Evolutionary conservation across 1,139 yeast genomes (phyloP).

Genomic region (Blastobotrys serpentis): DNA sequence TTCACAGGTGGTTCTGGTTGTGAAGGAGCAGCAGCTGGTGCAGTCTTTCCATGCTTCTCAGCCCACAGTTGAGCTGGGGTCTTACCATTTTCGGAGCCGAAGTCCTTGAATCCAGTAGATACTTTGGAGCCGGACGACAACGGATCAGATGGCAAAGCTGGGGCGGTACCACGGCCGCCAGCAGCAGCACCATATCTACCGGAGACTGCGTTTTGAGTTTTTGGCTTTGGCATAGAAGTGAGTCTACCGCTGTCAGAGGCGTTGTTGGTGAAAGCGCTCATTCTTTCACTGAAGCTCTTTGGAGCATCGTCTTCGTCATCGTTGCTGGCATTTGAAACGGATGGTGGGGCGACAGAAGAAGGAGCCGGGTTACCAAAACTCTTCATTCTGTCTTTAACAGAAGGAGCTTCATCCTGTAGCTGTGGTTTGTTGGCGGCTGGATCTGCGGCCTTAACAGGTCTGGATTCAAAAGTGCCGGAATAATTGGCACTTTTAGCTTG

Average conservation of each 20-base stretch:
- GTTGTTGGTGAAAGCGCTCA: slow-evolving; percentile 7
- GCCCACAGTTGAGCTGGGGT: slow-evolving; percentile 98
- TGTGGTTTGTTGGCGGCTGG: slow-evolving; percentile 15
- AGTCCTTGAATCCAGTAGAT: slow-evolving; percentile 68
- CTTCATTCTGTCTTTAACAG: slow-evolving; percentile 46
- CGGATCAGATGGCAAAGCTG: slow-evolving; percentile 47
- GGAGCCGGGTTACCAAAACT: slow-evolving; percentile 25
- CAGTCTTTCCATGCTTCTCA: slow-evolving; percentile 66
- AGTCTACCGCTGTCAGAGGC: slow-evolving; percentile 41
- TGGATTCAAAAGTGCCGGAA: slow-evolving; percentile 16
- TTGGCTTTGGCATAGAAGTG: slow-evolving; percentile 65
- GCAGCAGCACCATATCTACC: slow-evolving; percentile 38
- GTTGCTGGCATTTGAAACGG: slow-evolving; percentile 7
- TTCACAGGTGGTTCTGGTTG: slow-evolving; percentile 22
- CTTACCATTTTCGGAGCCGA: slow-evolving; percentile 73
- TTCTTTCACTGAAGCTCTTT: slow-evolving; percentile 8
- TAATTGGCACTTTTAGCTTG: slow-evolving; percentile 35
- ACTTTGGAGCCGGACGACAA: slow-evolving; percentile 62
- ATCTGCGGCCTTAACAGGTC: slow-evolving; percentile 22
- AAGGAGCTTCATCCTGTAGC: slow-evolving; percentile 34
- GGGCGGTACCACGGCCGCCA: slow-evolving; percentile 32
- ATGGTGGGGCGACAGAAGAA: slow-evolving; percentile 11
- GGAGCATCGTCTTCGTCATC: slow-evolving; percentile 22
- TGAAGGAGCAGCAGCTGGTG: slow-evolving; percentile 24
- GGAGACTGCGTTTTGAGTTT: slow-evolving; percentile 51